A percentile compares a stretch with the other conserved stretches of the same genome.
These are phyloP conservation scores for Edaphochlamys debaryana DNA, from an alignment of 139 green algal genomes.

Conservation along the genomic window DNA sequence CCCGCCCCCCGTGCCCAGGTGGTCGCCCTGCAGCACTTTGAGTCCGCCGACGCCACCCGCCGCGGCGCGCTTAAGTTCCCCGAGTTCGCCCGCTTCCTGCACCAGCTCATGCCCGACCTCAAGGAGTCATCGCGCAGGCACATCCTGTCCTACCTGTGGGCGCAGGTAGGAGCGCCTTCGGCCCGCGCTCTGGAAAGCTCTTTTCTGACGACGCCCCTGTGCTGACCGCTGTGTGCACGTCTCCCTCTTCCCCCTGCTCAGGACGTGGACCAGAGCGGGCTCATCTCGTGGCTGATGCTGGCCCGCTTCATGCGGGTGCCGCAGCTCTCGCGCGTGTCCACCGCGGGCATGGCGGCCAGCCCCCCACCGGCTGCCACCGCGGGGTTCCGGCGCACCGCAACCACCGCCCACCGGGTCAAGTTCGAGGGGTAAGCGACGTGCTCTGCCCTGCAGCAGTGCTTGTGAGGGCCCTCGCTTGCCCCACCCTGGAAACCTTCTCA, in stretches of 20 bases:
- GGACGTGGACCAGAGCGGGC: slow-evolving; percentile 38
- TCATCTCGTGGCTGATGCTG: slow-evolving; percentile 34
- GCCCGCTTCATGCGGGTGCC: slow-evolving; percentile 34
- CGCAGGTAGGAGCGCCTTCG: slow-evolving; percentile 23
- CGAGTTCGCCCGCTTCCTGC: slow-evolving; percentile 39
- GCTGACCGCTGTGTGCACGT: no score
- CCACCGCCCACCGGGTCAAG: slow-evolving; percentile 6
- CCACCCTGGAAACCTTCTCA: no score
- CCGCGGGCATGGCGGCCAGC: neutral
- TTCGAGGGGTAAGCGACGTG: slow-evolving; percentile 15
- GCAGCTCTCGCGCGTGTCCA: neutral
- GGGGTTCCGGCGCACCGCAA: neutral
- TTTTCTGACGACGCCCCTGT: no score
- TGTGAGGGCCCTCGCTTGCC: no score
- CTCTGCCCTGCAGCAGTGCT: no score
- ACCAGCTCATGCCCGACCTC: slow-evolving; percentile 17
- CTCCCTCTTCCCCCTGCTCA: no score
- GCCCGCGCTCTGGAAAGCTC: no score
- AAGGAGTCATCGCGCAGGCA: neutral
- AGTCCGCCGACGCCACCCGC: neutral
- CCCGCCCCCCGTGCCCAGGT: neutral
- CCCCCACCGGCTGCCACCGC: neutral
- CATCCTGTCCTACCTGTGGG: slow-evolving; percentile 42
- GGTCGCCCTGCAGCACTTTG: slow-evolving; percentile 6
- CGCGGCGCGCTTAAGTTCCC: neutral